Conservation (phyloP, 768 basidiomycete genomes). For the Mycena rosella region DNA sequence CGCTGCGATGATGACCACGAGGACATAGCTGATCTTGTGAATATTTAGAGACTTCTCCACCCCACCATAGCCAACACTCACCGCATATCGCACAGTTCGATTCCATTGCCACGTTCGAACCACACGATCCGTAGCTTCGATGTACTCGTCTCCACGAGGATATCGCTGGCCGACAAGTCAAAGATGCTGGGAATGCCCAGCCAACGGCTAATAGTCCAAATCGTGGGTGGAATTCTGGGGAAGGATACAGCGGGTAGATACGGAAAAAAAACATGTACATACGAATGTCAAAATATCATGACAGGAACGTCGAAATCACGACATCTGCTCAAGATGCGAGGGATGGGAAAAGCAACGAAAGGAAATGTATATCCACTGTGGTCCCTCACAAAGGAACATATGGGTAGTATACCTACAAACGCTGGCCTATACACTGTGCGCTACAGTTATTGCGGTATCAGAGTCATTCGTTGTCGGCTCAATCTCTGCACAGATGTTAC, state of each 20-base stretch:
- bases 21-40: constrained; percentile 16
- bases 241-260: constrained; percentile 11
- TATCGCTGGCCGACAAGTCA: not conserved
- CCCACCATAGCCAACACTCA: constrained; percentile 10
- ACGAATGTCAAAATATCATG: constrained; percentile 14
- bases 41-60: constrained; percentile 19
- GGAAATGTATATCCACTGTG: constrained; percentile 10
- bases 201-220: constrained; percentile 9
- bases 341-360: not conserved
- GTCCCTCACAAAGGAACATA: constrained; percentile 11
- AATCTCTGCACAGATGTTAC: constrained; percentile 13
- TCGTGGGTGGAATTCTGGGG: too few species aligned
- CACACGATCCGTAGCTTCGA: constrained; percentile 22
- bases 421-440: constrained; percentile 15
- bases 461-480: constrained; percentile 11
- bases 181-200: constrained; percentile 8
- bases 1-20: constrained; percentile 13
- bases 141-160: constrained; percentile 20
- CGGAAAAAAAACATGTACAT: constrained; percentile 12
- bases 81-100: constrained; percentile 13
- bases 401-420: constrained; percentile 2
- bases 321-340: constrained; percentile 14
- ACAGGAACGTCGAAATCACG: constrained; percentile 9
- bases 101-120: constrained; percentile 10
- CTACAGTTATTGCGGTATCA: constrained; percentile 15